A percentile compares a stretch with the other conserved stretches of the same genome.
phyloP scores from a whole-genome alignment of 805 yeast species.

The Sugiyamaella americana region DNA sequence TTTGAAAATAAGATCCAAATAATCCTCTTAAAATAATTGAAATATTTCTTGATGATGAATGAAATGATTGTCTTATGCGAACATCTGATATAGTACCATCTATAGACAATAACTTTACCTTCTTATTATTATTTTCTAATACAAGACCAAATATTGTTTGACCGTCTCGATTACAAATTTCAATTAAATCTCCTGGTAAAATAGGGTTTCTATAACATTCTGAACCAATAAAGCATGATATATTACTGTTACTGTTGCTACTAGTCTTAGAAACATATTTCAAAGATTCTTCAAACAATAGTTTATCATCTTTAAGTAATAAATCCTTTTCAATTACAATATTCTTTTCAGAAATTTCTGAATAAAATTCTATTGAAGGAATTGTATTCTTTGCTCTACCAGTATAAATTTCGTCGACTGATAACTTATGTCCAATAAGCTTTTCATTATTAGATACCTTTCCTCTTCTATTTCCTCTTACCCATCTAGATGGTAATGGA shows the following conservation, averaged over 20 bases:
- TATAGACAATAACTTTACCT: not conserved
- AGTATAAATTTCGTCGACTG: conserved; percentile 6
- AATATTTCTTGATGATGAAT: not conserved
- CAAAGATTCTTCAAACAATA: not conserved
- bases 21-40: not conserved
- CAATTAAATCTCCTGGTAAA: conserved; percentile 13
- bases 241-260: too few relatives aligned
- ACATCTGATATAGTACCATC: not conserved
- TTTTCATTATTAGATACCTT: not conserved
- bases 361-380: conserved; percentile 5
- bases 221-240: not conserved
- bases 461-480: not conserved
- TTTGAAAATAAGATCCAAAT: not conserved
- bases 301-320: not conserved
- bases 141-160: conserved; percentile 12
- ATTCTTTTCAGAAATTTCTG: not conserved
- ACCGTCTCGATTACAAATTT: conserved; percentile 10
- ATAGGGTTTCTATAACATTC: conserved; percentile 2
- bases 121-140: not conserved
- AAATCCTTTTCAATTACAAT: not conserved
- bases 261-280: not conserved
- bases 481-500: conserved; percentile 7
- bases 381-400: conserved; percentile 7
- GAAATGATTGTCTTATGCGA: not conserved
- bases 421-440: not conserved